Percentiles rank a stretch among this genome's conserved stretches.
Conservation (phyloP, 495 filamentous ascomycete species). For the Tuber microsphaerosporum region DNA sequence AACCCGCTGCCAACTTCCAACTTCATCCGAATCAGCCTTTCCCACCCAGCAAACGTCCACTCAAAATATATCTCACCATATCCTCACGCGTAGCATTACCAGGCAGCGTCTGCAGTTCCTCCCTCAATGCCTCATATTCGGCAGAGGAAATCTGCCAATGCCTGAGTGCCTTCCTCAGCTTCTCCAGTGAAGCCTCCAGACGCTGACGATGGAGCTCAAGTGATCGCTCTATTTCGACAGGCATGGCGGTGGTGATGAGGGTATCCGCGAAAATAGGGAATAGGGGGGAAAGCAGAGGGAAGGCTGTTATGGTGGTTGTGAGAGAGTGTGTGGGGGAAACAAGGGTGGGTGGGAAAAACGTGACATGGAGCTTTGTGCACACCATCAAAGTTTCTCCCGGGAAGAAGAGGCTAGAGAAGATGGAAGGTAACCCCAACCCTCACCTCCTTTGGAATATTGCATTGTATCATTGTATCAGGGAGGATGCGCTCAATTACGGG, state of each 20-base stretch:
- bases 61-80: slow-evolving; percentile 43
- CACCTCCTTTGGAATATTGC: neutral
- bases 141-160: slow-evolving; percentile 86
- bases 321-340: neutral
- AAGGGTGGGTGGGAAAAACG: neutral
- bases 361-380: neutral
- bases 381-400: neutral
- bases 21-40: slow-evolving; percentile 24
- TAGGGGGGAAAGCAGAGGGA: neutral
- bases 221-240: slow-evolving; percentile 18
- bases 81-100: slow-evolving; percentile 49
- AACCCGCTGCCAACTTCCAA: slow-evolving; percentile 47
- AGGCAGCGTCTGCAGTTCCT: slow-evolving; percentile 59
- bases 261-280: neutral
- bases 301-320: neutral
- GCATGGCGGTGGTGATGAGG: slow-evolving; percentile 12
- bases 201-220: slow-evolving; percentile 68
- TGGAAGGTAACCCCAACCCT: slow-evolving; percentile 14
- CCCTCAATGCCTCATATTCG: slow-evolving; percentile 82
- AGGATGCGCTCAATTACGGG: neutral
- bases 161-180: slow-evolving; percentile 66
- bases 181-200: slow-evolving; percentile 66
- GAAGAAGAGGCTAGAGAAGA: neutral
- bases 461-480: neutral
- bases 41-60: slow-evolving; percentile 20